Conservation (phyloP, 2,329 filamentous ascomycete genomes). For the Microsporum canis region DNA sequence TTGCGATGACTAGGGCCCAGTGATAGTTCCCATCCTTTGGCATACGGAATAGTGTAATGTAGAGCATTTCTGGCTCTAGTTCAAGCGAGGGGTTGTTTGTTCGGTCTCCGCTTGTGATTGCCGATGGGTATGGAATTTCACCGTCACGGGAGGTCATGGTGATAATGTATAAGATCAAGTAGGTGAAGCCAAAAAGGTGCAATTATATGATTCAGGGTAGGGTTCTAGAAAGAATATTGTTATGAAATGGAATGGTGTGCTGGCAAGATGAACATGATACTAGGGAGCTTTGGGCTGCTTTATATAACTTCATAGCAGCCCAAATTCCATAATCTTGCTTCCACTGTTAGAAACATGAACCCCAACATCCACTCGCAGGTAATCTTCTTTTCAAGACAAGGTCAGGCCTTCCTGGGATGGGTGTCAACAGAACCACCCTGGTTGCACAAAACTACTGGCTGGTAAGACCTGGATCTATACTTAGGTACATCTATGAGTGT, state of each 20-base stretch:
- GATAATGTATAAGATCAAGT: neutral
- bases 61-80: conserved; percentile 4
- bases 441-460: neutral
- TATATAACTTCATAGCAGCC: neutral
- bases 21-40: neutral
- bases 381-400: neutral
- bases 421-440: neutral
- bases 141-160: neutral
- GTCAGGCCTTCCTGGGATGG: neutral
- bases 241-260: neutral
- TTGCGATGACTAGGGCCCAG: conserved; percentile 8
- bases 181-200: neutral
- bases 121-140: conserved; percentile 2
- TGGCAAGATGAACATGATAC: neutral
- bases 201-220: neutral
- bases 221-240: neutral
- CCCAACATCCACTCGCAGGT: neutral
- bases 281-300: neutral
- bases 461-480: neutral
- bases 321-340: neutral
- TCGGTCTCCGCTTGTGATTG: neutral
- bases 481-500: neutral
- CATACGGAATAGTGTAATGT: conserved; percentile 4
- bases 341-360: neutral
- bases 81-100: conserved; percentile 11